A percentile compares a stretch with the other conserved stretches of the same genome.
These are phyloP conservation scores for Coemansia sp. DNA, from an alignment of 192 early-diverging fungal genomes.

Conservation along the genomic window DNA sequence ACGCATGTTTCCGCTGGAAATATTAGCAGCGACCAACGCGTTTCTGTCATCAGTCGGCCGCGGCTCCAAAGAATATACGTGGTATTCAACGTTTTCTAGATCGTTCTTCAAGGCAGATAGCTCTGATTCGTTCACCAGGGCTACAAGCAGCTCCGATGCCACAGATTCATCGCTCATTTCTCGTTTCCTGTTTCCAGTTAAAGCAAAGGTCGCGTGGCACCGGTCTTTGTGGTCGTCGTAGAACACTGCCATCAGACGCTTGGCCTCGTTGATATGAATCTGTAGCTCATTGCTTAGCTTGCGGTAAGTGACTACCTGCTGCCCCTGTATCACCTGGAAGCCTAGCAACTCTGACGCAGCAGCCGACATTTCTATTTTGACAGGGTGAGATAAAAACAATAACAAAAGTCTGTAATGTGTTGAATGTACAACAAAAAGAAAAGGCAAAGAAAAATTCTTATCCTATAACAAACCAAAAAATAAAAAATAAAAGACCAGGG, in stretches of 20 bases:
- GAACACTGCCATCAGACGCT: conserved; percentile 34
- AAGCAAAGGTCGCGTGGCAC: conserved; percentile 43
- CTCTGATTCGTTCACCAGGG: conserved; percentile 29
- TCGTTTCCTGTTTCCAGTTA: conserved; percentile 19
- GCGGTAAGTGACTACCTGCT: conserved; percentile 51
- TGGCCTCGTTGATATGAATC: conserved; percentile 43
- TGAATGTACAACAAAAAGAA: background rate
- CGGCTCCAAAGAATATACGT: conserved; percentile 43
- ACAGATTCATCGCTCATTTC: background rate
- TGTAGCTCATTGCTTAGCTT: conserved; percentile 48
- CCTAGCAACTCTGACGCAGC: conserved; percentile 21
- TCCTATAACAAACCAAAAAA: too few relatives aligned
- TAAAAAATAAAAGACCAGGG: too few relatives aligned
- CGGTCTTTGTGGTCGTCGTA: conserved; percentile 22
- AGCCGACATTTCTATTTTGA: background rate
- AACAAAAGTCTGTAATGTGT: background rate
- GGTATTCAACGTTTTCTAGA: conserved; percentile 20
- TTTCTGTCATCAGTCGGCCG: conserved; percentile 6
- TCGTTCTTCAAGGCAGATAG: conserved; percentile 16
- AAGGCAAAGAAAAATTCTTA: background rate
- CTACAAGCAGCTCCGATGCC: conserved; percentile 19
- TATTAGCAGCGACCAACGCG: conserved; percentile 33
- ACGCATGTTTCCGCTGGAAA: conserved; percentile 31
- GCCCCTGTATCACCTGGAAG: conserved; percentile 36
- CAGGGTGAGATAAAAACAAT: background rate